These are phyloP conservation scores for Phoma sp. DNA, from an alignment of 2,329 filamentous ascomycete species.

Conservation along the genomic window DNA sequence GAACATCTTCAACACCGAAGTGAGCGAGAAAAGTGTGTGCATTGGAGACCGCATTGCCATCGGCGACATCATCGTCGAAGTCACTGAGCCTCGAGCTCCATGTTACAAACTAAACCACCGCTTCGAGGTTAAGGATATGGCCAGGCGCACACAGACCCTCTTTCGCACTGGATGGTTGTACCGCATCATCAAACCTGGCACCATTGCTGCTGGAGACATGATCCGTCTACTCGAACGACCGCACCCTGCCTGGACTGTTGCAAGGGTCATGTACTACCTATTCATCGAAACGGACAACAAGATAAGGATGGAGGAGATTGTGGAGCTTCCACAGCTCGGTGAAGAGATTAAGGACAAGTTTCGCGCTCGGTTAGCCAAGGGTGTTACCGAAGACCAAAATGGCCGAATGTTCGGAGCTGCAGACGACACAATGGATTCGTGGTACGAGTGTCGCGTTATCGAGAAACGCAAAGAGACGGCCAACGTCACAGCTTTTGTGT, in stretches of 20 bases:
- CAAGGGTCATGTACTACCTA: constrained; percentile 68
- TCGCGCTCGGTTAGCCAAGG: constrained; percentile 59
- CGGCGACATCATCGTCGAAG: constrained; percentile 60
- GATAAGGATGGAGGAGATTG: constrained; percentile 54
- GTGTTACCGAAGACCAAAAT: constrained; percentile 42
- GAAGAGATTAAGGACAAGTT: constrained; percentile 63
- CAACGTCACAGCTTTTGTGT: constrained; percentile 60
- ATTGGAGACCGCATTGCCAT: constrained; percentile 68
- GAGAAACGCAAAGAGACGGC: constrained; percentile 61
- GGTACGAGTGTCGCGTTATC: constrained; percentile 53
- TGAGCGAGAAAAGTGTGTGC: constrained; percentile 71
- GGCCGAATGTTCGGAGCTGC: constrained; percentile 38
- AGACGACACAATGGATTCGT: constrained; percentile 40
- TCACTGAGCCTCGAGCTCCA: constrained; percentile 68
- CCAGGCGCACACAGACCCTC: constrained; percentile 62
- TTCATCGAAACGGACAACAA: constrained; percentile 62
- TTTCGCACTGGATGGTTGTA: constrained; percentile 73
- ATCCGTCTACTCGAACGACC: constrained; percentile 63
- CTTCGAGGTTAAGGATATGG: constrained; percentile 69
- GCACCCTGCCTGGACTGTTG: constrained; percentile 68
- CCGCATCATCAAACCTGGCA: constrained; percentile 64
- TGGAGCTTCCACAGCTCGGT: constrained; percentile 55
- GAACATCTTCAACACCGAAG: constrained; percentile 64
- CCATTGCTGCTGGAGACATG: constrained; percentile 63
- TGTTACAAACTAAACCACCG: constrained; percentile 75